Base-by-base conservation (phyloP, 2,329 filamentous ascomycete species). In the Scedosporium dehoogii region DNA sequence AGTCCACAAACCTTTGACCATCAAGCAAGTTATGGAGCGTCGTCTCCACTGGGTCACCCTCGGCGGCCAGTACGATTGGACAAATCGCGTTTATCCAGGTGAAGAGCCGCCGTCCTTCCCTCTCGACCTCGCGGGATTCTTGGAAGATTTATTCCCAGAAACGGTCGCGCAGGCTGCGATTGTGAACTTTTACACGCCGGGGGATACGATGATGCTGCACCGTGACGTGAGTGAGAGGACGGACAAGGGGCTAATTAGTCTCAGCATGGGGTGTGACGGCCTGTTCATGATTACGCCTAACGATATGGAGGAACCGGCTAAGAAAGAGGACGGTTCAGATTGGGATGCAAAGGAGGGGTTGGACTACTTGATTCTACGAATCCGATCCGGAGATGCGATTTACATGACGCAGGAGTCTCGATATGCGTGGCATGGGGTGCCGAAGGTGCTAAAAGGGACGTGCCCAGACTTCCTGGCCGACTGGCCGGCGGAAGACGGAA, bases 61-160 rank as follows among this genome's bases (percentile, higher is more conserved):
- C 2, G 94, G 94, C 59, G 93, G 92, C 0, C 94, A 97, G 73
- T 97, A 97, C 73, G 90, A 97, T 76, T 97, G 93, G 94, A 96
- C 92, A 0, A 84, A 85, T 63, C 92, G 96, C 67, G 77, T 84
- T 12, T 97, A 97, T 70, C 92, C 92, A 0, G 72, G 78, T 9
- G 79, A 81, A n/a, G 64, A 72, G 3, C 87, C 89, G 0, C 91
- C 91, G 0, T 69, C 76, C 0, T 97, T 97, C 68, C 92, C 93
- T 0, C 48, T 72, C 1, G 91, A 96, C 70, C 81, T 96, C 58
- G 85, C 85, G 3, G 73, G 71, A 1, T 82, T 96, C 6, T 76
- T 97, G 0, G 79, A 85, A 62, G 75, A 75, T 0, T 73, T 94
- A 0, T 97, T 96, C 67, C 89, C 91, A 0, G 80, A 85, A 10